Evolutionary conservation across 208 protist species (phyloP).

Genomic region (Entamoeba histolytica): DNA sequence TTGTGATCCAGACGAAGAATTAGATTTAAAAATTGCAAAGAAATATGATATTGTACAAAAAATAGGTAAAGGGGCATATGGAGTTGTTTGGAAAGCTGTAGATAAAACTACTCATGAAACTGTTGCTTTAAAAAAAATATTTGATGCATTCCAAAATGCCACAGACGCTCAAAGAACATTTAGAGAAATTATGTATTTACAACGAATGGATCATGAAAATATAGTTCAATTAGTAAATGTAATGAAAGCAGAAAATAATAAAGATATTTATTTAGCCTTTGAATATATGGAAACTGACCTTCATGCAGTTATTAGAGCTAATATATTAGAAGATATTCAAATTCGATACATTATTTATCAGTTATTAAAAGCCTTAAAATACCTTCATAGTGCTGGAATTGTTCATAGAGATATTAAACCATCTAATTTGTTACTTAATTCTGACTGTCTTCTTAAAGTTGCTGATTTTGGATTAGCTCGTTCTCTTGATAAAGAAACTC

Average conservation of each 20-base stretch:
- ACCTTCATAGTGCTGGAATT: constrained; percentile 33
- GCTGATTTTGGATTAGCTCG: constrained; percentile 70
- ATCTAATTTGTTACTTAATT: constrained; percentile 77
- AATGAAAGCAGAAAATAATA: constrained; percentile 48
- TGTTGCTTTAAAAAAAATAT: constrained; percentile 53
- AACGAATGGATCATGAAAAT: constrained; percentile 38
- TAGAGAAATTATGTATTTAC: constrained; percentile 48
- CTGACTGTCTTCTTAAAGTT: constrained; percentile 71
- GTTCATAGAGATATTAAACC: constrained; percentile 82
- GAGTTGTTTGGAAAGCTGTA: constrained; percentile 19
- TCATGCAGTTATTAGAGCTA: constrained; percentile 72
- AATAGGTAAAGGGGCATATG: constrained; percentile 21
- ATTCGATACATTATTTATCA: constrained; percentile 50
- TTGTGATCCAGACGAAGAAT: neutral
- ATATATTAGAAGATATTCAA: constrained; percentile 70
- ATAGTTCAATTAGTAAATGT: constrained; percentile 45
- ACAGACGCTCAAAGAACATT: constrained; percentile 51
- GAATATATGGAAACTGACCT: constrained; percentile 51
- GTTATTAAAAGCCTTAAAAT: constrained; percentile 36
- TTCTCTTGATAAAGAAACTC: neutral
- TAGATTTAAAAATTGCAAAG: constrained; percentile 3
- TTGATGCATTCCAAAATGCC: constrained; percentile 47
- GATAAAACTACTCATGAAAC: constrained; percentile 15
- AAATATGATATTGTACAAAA: constrained; percentile 17
- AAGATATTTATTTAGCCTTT: constrained; percentile 55